Evolutionary conservation across 2,329 filamentous ascomycete species (phyloP).

Genomic region (Xylaria arbuscula): DNA sequence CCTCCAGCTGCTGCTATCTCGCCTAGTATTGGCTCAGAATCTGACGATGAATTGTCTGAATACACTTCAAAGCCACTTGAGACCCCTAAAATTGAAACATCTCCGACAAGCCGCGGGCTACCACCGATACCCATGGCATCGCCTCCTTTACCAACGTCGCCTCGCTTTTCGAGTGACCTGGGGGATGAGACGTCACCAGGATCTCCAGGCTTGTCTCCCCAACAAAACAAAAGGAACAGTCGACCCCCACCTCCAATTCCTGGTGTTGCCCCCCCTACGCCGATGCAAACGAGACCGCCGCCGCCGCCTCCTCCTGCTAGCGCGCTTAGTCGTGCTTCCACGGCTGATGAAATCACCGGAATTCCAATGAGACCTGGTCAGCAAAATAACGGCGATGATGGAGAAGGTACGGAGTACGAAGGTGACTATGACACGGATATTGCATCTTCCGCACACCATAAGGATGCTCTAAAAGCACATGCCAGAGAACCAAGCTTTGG

Average conservation of each 20-base stretch:
- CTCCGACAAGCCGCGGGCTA: slow-evolving; percentile 54
- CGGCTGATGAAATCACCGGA: slow-evolving; percentile 62
- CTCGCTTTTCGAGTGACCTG: slow-evolving; percentile 50
- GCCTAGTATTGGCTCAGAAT: slow-evolving; percentile 82
- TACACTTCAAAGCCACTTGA: slow-evolving; percentile 59
- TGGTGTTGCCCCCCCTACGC: slow-evolving; percentile 60
- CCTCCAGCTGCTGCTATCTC: slow-evolving; percentile 67
- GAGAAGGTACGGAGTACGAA: slow-evolving; percentile 92
- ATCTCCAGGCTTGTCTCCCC: slow-evolving; percentile 53
- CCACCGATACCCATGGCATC: slow-evolving; percentile 60
- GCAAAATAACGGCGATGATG: slow-evolving; percentile 71
- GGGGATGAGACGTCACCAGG: slow-evolving; percentile 53
- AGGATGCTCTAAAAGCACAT: slow-evolving; percentile 89
- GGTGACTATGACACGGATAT: slow-evolving; percentile 99
- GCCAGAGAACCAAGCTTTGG: slow-evolving; percentile 81
- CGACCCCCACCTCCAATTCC: slow-evolving; percentile 71
- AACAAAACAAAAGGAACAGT: slow-evolving; percentile 65
- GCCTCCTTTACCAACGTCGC: slow-evolving; percentile 59
- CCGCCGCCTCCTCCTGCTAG: slow-evolving; percentile 72
- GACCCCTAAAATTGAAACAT: slow-evolving; percentile 54
- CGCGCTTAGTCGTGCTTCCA: slow-evolving; percentile 67
- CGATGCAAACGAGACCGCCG: slow-evolving; percentile 69
- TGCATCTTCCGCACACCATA: slow-evolving; percentile 90
- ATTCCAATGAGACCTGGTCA: slow-evolving; percentile 57
- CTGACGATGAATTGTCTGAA: slow-evolving; percentile 85